A percentile compares a stretch with the other conserved stretches of the same genome.
Conservation (phyloP, 192 early-diverging fungal genomes). For the Coemansia sp. region DNA sequence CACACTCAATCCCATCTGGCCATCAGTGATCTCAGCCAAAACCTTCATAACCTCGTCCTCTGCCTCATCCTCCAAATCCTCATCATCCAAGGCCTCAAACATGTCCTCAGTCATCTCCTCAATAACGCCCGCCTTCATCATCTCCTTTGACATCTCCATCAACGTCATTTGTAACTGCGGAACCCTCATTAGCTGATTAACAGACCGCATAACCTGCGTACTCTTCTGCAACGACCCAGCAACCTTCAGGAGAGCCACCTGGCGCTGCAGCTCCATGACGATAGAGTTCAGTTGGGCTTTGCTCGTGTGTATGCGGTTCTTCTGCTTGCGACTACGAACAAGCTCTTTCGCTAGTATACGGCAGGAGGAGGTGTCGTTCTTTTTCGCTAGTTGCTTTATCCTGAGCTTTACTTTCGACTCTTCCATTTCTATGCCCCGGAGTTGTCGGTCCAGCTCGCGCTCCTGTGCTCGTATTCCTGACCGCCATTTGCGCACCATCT, state of each 20-base stretch:
- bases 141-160: constrained; percentile 93
- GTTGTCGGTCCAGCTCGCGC: constrained; percentile 83
- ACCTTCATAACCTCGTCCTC: constrained; percentile 93
- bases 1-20: constrained; percentile 41
- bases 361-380: constrained; percentile 74
- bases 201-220: constrained; percentile 87
- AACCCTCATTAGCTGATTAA: constrained; percentile 85
- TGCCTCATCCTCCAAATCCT: constrained; percentile 91
- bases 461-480: constrained; percentile 80
- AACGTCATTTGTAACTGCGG: constrained; percentile 83
- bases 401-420: constrained; percentile 78
- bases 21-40: constrained; percentile 87
- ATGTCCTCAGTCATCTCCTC: constrained; percentile 95
- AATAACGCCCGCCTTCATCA: constrained; percentile 98
- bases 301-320: constrained; percentile 77
- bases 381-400: constrained; percentile 88
- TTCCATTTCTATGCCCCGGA: constrained; percentile 78
- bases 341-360: constrained; percentile 84
- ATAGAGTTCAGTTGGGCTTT: constrained; percentile 96
- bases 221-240: constrained; percentile 86
- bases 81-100: constrained; percentile 85
- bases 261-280: constrained; percentile 84
- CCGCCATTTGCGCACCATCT: constrained; percentile 92
- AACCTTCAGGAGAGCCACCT: constrained; percentile 85
- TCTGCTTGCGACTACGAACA: constrained; percentile 76